Evolutionary conservation across 1,139 yeast species (phyloP), one percentile per base, ranked within the genome.

Genomic region (Groenewaldozyma sp.): DNA sequence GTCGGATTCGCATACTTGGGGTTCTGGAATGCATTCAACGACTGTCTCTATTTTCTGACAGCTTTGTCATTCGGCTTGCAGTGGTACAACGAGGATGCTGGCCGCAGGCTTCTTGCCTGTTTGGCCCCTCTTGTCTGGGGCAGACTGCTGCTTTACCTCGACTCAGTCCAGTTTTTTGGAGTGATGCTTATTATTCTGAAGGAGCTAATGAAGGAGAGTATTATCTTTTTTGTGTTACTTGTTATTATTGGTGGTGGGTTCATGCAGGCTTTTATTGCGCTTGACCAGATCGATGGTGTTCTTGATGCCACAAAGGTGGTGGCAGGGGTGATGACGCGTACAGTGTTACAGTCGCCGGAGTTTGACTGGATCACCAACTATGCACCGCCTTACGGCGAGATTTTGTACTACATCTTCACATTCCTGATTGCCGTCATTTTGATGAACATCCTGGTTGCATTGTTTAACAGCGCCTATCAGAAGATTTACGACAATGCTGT

Each of bases 111-210:
- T 28, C 63, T 86, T 40, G 79, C 94, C 0, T 71, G 91, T 54
- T 87, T 84, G 11, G 82, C 95, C 2, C 95, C 95, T 1, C 67
- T 86, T 49, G 79, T 86, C 73, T 86, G 95, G 94, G 74, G 83
- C 4, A 69, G 95, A 43, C 63, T 86, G 43, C 64, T 86, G 41
- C 67, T 86, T 34, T 84, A 70, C 59, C 70, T 84, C 53, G 95
- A 86, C 57, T 81, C 91, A 3, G 78, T 80, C 49, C 73, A 76
- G 52, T 84, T 86, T 59, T 86, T 84, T 39, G 95, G 95, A 32
- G 87, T 88, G 3, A 81, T 84, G 86, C 73, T 86, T 49, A 91
- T 86, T 31, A 91, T 86, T 3, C 66, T 83, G 42, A 82, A 82
- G 53, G 80, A 81, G 44, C 81, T 86, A 83, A 79, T 86, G 84